A percentile compares a stretch with the other conserved stretches of the same genome.
These are phyloP conservation scores for Ceratopteris richardii DNA, from an alignment of 75 land plant genomes.

Conservation along the genomic window DNA sequence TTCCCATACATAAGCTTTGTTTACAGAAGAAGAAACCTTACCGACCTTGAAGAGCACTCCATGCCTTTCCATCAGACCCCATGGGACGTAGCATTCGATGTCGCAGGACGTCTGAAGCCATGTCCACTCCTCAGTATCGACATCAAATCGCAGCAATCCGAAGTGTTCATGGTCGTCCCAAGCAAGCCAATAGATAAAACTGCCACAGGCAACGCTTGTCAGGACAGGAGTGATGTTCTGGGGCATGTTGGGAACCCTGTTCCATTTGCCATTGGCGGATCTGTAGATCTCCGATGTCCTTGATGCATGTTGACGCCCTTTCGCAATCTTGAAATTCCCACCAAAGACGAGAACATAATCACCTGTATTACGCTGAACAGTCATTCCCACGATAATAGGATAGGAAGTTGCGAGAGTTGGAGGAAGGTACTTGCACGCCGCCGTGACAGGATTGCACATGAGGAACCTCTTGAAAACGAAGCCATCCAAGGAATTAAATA, in stretches of 20 bases:
- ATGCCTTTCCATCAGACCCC: constrained; percentile 2
- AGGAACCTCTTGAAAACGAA: constrained; percentile 2
- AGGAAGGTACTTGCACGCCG: constrained; percentile 1
- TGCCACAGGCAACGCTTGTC: not conserved
- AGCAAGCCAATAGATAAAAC: not conserved
- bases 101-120: not conserved
- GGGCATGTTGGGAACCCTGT: not conserved
- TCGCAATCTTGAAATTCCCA: not conserved
- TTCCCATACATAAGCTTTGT: constrained; percentile 2
- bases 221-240: not conserved
- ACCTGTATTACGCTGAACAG: not conserved
- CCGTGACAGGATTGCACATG: constrained; percentile 5
- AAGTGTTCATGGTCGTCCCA: constrained; percentile 3
- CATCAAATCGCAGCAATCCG: not conserved
- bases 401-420: not conserved
- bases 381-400: constrained; percentile 1
- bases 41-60: constrained; percentile 1
- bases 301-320: not conserved
- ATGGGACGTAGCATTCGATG: not conserved
- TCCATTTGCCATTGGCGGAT: not conserved
- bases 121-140: not conserved
- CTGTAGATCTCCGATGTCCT: not conserved
- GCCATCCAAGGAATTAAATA: not conserved
- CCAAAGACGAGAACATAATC: constrained; percentile 1
- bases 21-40: not conserved